A percentile compares a stretch with the other conserved stretches of the same genome.
phyloP scores from a whole-genome alignment of 257 asterid species.

The Solanum boliviense region DNA sequence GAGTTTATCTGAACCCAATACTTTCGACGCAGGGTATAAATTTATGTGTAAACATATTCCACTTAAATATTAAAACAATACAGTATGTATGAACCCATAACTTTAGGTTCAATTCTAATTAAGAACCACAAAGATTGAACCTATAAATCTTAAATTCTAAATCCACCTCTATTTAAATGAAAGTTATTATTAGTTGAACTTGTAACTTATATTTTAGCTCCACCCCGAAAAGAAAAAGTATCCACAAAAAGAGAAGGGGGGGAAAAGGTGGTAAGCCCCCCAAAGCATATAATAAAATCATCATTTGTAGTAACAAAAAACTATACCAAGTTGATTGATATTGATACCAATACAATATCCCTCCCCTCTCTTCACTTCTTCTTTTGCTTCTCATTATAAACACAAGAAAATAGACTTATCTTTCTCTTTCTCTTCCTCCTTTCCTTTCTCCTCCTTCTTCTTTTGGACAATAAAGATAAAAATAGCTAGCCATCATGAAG shows the following conservation, averaged over 20 bases:
- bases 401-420: constrained; percentile 14
- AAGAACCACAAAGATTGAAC: not conserved
- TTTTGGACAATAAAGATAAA: constrained; percentile 5
- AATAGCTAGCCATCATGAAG: constrained; percentile 30
- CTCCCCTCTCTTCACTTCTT: not conserved
- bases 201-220: not conserved
- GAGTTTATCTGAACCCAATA: not conserved
- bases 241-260: not conserved
- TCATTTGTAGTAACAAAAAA: constrained; percentile 6
- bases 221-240: not conserved
- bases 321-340: constrained; percentile 2
- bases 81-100: not conserved
- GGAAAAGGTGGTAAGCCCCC: not conserved
- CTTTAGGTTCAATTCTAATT: not conserved
- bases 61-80: not conserved
- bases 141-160: not conserved
- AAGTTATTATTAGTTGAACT: not conserved
- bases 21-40: not conserved
- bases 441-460: not conserved
- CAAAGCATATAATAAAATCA: constrained; percentile 22
- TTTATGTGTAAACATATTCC: not conserved
- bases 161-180: not conserved
- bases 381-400: constrained; percentile 1
- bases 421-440: constrained; percentile 4
- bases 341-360: not conserved